Evolutionary conservation across 2,329 filamentous ascomycete genomes (phyloP), one percentile per base, ranked within the genome.

Genomic region (Exophiala aquamarina): DNA sequence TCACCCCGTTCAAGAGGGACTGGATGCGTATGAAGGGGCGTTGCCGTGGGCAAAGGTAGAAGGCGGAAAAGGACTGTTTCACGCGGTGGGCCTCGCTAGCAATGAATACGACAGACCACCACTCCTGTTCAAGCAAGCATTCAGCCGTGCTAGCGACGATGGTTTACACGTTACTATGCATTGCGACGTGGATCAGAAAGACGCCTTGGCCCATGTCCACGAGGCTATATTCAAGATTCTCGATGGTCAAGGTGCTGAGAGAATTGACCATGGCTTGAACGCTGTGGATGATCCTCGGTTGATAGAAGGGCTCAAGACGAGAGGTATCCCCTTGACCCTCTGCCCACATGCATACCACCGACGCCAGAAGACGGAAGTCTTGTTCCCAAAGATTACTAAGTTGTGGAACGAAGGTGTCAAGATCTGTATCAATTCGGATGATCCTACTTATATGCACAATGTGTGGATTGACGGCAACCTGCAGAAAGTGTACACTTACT

Each of bases 371-470:
- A 32, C 18, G 18, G 67, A 70, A 2, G 65, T 42, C 19, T 21
- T 51, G 18, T 21, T 26, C 2, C 43, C 43, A 9, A 73, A 72
- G 35, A 69, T 77, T 33, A 63, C 66, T 14, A 66, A 58, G 32
- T 63, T 76, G 15, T 64, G 69, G 47, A 69, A 75, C 21, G 64
- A 61, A 5, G 73, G 72, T 0, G 66, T 77, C n/a, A 69, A 69
- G 35, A 64, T 76, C 39, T 70, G 69, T 40, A 70, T 76, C 49
- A 72, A 72, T 44, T 73, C 70, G 42, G 74, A 76, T 54, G 73
- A 76, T 51, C 74, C 73, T 10, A 69, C 71, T 2, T 74, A 75
- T 42, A 72, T 77, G 63, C 70, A 76, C 47, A 66, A 77, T 48
- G 70, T 72, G 26, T 78, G 73, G 74, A 62, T 77, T 20, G 61